A percentile compares a stretch with the other conserved stretches of the same genome.
phyloP scores from a whole-genome alignment of 1,284 basidiomycete genomes.

The Hortiboletus rubellus region DNA sequence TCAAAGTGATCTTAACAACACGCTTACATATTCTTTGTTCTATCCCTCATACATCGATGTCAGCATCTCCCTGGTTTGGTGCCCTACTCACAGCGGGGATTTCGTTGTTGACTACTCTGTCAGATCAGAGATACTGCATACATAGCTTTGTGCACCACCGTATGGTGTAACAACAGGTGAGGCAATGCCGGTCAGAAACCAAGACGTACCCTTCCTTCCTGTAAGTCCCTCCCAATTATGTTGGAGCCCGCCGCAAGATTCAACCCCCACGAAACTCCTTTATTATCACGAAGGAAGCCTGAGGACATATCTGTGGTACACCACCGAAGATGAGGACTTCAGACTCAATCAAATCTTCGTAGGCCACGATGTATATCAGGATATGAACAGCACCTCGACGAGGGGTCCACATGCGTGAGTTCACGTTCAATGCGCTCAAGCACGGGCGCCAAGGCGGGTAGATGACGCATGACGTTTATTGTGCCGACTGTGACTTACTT shows the following conservation, averaged over 20 bases:
- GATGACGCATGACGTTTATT: background rate
- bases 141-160: too few relatives aligned
- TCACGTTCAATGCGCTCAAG: background rate
- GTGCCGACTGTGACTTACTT: background rate
- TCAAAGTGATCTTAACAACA: too few relatives aligned
- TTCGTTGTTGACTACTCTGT: too few relatives aligned
- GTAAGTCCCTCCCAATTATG: background rate
- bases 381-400: background rate
- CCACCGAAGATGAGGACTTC: background rate
- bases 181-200: background rate
- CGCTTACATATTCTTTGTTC: too few relatives aligned
- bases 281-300: background rate
- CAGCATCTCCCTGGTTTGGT: too few relatives aligned
- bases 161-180: background rate
- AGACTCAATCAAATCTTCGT: background rate
- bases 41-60: too few relatives aligned
- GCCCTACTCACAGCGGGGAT: too few relatives aligned
- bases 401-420: background rate
- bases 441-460: background rate
- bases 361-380: background rate
- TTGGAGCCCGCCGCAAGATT: background rate
- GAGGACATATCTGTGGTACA: background rate
- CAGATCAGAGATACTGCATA: too few relatives aligned
- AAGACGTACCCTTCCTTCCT: background rate
- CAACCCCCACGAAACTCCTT: background rate